Percentiles rank a stretch among this genome's conserved stretches.
phyloP scores from a whole-genome alignment of 176 grass and related monocot species.

The Triticum timopheevii region DNA sequence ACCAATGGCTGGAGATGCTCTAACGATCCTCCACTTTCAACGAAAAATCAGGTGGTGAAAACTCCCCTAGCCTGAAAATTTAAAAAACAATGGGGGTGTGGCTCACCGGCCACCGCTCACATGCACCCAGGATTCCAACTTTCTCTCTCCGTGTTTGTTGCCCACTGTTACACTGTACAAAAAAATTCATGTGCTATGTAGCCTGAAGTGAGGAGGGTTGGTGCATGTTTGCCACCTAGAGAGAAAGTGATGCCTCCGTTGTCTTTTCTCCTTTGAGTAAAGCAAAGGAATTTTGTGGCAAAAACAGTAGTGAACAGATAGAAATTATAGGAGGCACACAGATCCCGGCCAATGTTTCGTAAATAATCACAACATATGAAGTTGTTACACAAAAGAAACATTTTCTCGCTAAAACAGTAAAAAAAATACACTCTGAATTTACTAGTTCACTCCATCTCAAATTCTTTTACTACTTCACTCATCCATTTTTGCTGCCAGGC shows the following conservation, averaged over 20 bases:
- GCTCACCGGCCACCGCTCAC: neutral
- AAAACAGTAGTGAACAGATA: neutral
- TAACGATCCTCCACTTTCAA: too few species aligned
- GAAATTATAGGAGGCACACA: neutral
- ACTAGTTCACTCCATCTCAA: neutral
- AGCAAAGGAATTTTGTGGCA: conserved; percentile 23
- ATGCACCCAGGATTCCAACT: conserved; percentile 18
- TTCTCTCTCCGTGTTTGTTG: neutral
- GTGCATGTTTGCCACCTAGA: conserved; percentile 39
- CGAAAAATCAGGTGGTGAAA: too few species aligned
- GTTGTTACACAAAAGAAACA: neutral
- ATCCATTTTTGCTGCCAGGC: neutral
- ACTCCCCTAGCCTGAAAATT: too few species aligned
- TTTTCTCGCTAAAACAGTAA: too few species aligned
- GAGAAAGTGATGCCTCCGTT: conserved; percentile 34
- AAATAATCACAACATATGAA: conserved; percentile 5
- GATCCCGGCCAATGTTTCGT: neutral
- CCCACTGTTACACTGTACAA: neutral
- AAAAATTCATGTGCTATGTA: neutral
- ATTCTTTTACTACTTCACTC: neutral
- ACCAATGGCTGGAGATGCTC: too few species aligned
- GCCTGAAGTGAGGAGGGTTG: conserved; percentile 6
- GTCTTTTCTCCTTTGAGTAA: conserved; percentile 45
- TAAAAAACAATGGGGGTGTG: too few species aligned
- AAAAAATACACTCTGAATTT: neutral